Conservation (phyloP, 176 grass and related monocot genomes). For the Carex littledalei region DNA sequence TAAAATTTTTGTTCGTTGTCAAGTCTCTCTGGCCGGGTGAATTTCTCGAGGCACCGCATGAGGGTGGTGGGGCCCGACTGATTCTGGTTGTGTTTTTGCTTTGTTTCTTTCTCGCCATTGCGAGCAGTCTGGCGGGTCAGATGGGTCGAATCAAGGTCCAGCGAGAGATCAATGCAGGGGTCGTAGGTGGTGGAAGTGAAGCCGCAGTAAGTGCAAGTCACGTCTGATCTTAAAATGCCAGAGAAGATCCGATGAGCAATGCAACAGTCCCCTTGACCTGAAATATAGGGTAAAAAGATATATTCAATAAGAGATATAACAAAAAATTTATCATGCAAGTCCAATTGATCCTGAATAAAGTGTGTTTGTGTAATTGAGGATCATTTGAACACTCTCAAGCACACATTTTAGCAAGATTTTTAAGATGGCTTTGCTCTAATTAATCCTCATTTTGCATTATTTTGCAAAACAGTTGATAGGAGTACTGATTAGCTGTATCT, state of each 20-base stretch:
- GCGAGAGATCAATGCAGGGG: conserved; percentile 86
- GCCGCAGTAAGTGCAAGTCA: conserved; percentile 89
- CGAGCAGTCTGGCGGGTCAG: conserved; percentile 21
- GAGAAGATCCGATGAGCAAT: conserved; percentile 94
- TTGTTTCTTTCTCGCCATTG: conserved; percentile 41
- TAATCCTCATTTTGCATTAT: neutral
- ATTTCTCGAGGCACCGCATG: conserved; percentile 88
- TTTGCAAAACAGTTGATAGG: neutral
- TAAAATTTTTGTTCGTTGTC: conserved; percentile 92
- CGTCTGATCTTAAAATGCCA: conserved; percentile 91
- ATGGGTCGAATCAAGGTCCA: conserved; percentile 46
- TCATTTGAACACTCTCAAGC: neutral
- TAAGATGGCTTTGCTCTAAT: neutral
- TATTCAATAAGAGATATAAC: neutral
- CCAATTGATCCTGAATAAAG: neutral
- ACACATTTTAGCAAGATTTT: neutral
- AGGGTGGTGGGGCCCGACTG: conserved; percentile 42
- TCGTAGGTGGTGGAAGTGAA: conserved; percentile 98
- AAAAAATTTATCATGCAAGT: neutral
- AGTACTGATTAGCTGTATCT: neutral
- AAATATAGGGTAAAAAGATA: neutral
- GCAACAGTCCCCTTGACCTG: conserved; percentile 88
- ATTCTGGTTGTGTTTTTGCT: conserved; percentile 26
- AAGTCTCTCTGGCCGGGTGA: conserved; percentile 90
- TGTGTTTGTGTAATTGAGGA: neutral